Base-by-base conservation (phyloP, 805 yeast genomes). In the Candida coquimbonensis region DNA sequence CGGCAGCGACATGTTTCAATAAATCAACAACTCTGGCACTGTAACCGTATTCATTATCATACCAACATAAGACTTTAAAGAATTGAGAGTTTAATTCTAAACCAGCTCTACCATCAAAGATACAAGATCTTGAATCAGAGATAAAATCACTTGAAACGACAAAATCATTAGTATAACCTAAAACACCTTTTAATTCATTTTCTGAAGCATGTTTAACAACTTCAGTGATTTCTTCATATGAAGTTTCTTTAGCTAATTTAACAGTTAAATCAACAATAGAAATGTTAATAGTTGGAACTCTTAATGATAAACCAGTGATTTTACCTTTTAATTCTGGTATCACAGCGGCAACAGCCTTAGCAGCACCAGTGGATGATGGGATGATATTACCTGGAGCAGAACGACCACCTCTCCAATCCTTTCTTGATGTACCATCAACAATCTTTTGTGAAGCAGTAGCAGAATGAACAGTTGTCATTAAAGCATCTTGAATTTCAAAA, bases 361-460 rank as follows among this genome's bases (percentile, higher is more conserved):
- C 96, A 63, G 96, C 96, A 81, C 96, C 96, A 54, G 96, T 88
- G 53, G 96, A 85, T 36, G 95, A 87, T 65, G 96, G 96, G 60
- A 88, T 88, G 70, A 88, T 86, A 84, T 88, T 88, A 67, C 90
- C 95, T 53, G 91, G 83, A 67, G 96, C 96, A 61, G 96, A 84
- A 77, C 96, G 85, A 70, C 96, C 96, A 69, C 96, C 96, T 81
- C 96, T 84, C 96, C 96, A 88, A 79, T 88, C 96, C 80, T 88
- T 88, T 80, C 83, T 88, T 68, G 96, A 87, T 62, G 96, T 95
- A 74, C 96, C 96, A 70, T 88, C 96, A 56, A 88, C 96, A 53
- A 95, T 84, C 83, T 88, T 88, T 74, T 88, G 96, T 63, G 96
- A 85, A 60, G 96, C 96, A 58, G 96, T 88, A 74, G 87, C 84